These are phyloP conservation scores for Astrothelium subdiscretum DNA, from an alignment of 495 filamentous ascomycete species.

Conservation along the genomic window DNA sequence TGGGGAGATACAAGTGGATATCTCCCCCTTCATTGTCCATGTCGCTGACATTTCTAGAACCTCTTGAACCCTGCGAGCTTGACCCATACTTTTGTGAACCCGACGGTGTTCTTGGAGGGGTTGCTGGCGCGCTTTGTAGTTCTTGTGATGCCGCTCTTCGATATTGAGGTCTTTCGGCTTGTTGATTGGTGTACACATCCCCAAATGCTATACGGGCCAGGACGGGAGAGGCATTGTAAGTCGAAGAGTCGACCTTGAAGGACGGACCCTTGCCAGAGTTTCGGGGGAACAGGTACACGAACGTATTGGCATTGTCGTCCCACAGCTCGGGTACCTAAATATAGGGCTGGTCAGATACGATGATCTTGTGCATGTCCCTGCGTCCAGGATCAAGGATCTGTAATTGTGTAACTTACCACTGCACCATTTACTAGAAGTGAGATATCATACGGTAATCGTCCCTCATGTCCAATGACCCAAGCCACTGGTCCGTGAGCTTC, in stretches of 20 bases:
- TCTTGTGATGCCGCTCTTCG: slow-evolving; percentile 7
- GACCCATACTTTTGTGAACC: slow-evolving; percentile 8
- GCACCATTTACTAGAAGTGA: slow-evolving; percentile 7
- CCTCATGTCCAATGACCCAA: slow-evolving; percentile 19
- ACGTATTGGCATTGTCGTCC: slow-evolving; percentile 65
- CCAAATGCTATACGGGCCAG: slow-evolving; percentile 60
- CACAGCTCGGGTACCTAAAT: slow-evolving; percentile 72
- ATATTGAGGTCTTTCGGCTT: slow-evolving; percentile 6
- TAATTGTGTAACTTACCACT: background rate
- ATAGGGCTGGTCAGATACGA: background rate
- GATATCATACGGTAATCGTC: slow-evolving; percentile 12
- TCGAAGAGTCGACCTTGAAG: slow-evolving; percentile 62
- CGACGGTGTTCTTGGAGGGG: slow-evolving; percentile 2
- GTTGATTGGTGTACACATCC: slow-evolving; percentile 26
- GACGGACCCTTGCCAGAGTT: slow-evolving; percentile 55
- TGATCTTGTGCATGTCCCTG: background rate
- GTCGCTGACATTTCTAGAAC: slow-evolving; percentile 11
- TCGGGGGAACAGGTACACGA: slow-evolving; percentile 68
- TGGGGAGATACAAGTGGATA: slow-evolving; percentile 11
- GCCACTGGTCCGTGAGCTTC: slow-evolving; percentile 11
- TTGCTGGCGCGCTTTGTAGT: slow-evolving; percentile 2
- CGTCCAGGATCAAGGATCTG: background rate
- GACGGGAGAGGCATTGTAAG: slow-evolving; percentile 57
- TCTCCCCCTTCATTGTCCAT: background rate
- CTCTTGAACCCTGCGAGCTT: slow-evolving; percentile 23